Evolutionary conservation across 768 basidiomycete species (phyloP), one percentile per base, ranked within the genome.

Genomic region (Rhodotorula babjevae): DNA sequence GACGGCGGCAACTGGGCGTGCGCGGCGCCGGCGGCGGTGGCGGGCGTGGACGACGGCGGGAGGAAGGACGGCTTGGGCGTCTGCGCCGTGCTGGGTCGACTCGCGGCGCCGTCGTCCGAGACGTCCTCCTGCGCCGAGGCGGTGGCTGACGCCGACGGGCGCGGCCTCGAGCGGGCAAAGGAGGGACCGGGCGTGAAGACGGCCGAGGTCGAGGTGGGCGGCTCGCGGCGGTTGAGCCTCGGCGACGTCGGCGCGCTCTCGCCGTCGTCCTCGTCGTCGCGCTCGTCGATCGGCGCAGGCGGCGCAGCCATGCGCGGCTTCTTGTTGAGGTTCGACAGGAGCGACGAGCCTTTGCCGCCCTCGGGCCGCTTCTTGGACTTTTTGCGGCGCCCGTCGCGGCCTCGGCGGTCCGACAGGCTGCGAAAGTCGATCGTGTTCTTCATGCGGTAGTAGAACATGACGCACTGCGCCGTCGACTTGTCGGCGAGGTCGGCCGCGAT

Each of bases 361-460:
- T 71, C 74, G 84, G 83, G 50, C 85, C 84, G 44, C 86, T 72
- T 71, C 68, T 76, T 77, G 8, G 74, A 82, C 31, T 85, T 85
- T 63, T 88, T 84, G 76, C 85, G 86, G 56, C 89, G 85, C 78
- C 88, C 89, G 70, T 86, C 87, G 1, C 87, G 86, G 23, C 86
- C 88, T 73, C 86, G 85, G 76, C 85, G 86, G 60, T 87, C 82
- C 33, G 92, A 84, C 25, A 90, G 87, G 75, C 88, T 87, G 67
- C 90, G 87, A 82, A 93, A 94, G 81, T 93, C 89, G 78, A 93
- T 91, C 77, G 85, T 86, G 82, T 93, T 92, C 85, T 97, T 98
- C 83, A 93, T 91, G 63, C 95, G 83, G 81, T 98, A 98, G 82
- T 97, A 98, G 82, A 87, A 95, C 61, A 89, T 86, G 59, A 97